Conservation (phyloP, 768 basidiomycete species). For the Phaeotremella skinneri region DNA sequence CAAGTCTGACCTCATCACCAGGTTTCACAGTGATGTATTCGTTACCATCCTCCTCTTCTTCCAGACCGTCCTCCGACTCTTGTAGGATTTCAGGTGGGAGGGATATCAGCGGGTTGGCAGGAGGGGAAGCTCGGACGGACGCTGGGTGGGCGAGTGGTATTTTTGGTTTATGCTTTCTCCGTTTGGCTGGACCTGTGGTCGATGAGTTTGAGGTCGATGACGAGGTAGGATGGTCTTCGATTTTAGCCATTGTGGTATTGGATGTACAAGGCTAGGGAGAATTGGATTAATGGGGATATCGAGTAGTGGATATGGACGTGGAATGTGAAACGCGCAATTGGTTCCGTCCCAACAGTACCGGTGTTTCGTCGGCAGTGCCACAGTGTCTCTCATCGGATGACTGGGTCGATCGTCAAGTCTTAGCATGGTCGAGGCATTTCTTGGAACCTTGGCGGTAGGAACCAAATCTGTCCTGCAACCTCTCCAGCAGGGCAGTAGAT, state of each 20-base stretch:
- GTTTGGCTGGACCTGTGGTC: not conserved
- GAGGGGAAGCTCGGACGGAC: not conserved
- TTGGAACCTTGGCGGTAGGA: no score
- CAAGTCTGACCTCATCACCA: not conserved
- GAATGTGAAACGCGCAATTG: no score
- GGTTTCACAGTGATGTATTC: not conserved
- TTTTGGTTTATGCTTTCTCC: not conserved
- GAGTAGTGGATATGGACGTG: no score
- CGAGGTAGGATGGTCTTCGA: not conserved
- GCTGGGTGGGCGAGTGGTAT: not conserved
- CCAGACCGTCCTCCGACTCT: not conserved
- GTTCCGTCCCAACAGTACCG: no score
- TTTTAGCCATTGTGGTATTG: not conserved
- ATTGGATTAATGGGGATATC: no score
- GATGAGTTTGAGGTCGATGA: not conserved
- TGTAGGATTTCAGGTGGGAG: not conserved
- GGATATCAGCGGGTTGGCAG: not conserved
- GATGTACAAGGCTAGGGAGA: no score
- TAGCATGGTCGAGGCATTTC: no score
- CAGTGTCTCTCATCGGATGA: no score
- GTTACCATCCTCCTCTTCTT: not conserved
- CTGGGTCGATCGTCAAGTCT: no score
- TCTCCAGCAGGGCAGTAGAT: no score
- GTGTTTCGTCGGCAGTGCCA: no score
- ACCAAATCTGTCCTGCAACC: no score